Evolutionary conservation across 1,284 basidiomycete genomes (phyloP).

Genomic region (Rhodotorula sp.): DNA sequence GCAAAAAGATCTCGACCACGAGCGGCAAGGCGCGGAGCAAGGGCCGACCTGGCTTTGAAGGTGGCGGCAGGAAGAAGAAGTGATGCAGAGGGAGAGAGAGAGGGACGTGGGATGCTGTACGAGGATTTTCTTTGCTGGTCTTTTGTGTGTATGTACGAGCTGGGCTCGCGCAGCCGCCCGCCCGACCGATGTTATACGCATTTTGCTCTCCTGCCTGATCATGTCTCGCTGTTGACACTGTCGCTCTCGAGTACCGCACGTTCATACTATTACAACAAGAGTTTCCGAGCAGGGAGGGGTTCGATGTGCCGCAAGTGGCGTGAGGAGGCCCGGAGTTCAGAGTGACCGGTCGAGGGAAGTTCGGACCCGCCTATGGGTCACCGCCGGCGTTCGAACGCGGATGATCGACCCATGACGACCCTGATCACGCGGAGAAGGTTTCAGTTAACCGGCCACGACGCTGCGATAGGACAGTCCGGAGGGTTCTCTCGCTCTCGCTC

Average conservation of each 20-base stretch:
- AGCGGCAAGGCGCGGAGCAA: slow-evolving; percentile 51
- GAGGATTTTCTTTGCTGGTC: background rate
- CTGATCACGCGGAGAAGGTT: background rate
- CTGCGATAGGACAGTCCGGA: too few species aligned
- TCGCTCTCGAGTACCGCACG: too few species aligned
- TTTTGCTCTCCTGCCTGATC: too few species aligned
- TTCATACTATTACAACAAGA: too few species aligned
- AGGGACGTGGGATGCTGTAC: too few species aligned
- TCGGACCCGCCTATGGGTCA: background rate
- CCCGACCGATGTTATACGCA: too few species aligned
- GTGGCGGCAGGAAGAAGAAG: slow-evolving; percentile 55
- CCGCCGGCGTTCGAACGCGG: slow-evolving; percentile 28
- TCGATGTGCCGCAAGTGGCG: background rate
- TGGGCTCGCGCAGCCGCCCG: too few species aligned
- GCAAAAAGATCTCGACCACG: slow-evolving; percentile 30
- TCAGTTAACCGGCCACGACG: background rate
- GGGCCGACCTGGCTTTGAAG: slow-evolving; percentile 78
- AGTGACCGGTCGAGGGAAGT: too few species aligned
- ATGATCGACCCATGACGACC: slow-evolving; percentile 29
- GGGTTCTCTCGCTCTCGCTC: too few species aligned
- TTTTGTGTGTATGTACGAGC: background rate
- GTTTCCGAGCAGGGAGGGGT: too few species aligned
- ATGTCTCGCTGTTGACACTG: too few species aligned
- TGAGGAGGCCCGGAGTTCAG: background rate
- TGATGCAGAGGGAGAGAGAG: background rate